Evolutionary conservation across 2,329 filamentous ascomycete genomes (phyloP).

Genomic region (Penicillium fuscoglaucum): DNA sequence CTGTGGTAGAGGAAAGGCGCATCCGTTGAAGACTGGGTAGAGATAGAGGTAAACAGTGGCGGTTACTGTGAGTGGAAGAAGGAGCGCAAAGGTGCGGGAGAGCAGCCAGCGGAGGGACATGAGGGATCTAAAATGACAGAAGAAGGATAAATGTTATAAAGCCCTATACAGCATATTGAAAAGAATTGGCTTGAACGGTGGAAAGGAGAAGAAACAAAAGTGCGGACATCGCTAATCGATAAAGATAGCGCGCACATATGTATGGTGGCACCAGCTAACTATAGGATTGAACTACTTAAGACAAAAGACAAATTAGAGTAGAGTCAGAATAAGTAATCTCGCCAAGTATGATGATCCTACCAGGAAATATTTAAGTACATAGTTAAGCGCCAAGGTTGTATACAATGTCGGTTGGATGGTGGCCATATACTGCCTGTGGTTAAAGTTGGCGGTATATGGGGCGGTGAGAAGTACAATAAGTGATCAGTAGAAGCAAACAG

Average conservation of each 20-base stretch:
- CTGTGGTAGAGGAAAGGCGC: conserved; percentile 68
- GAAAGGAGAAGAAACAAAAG: conserved; percentile 5
- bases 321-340: neutral
- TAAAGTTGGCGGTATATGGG: neutral
- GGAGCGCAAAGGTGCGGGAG: conserved; percentile 48
- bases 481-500: neutral
- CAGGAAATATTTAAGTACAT: neutral
- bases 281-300: too few species aligned
- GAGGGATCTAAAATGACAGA: conserved; percentile 27
- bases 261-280: too few species aligned
- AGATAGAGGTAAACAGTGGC: conserved; percentile 80
- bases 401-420: neutral
- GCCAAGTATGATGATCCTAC: neutral
- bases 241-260: neutral
- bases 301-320: neutral
- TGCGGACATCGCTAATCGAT: neutral
- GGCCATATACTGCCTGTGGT: neutral
- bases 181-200: conserved; percentile 5
- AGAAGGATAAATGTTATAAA: conserved; percentile 12
- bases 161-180: conserved; percentile 25
- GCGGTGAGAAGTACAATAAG: neutral
- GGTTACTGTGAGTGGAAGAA: conserved; percentile 66
- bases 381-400: neutral
- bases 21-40: conserved; percentile 78
- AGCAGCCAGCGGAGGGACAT: conserved; percentile 54